Evolutionary conservation across 352 stramenopile genomes (phyloP).

Genomic region (Pythium monospermum): DNA sequence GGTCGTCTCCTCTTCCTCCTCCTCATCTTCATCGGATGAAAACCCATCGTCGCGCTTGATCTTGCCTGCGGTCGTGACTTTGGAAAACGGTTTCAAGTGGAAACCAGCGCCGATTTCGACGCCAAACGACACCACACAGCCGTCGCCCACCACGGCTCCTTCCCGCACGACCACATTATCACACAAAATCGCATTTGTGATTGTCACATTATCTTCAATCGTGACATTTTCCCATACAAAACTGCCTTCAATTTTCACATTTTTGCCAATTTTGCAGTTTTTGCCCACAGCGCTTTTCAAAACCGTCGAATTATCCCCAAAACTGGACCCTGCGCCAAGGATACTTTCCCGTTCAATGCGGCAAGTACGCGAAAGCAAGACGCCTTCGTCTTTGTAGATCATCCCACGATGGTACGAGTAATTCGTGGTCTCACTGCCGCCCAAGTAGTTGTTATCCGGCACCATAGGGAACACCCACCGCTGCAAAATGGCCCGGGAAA

Average conservation of each 20-base stretch:
- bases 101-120: conserved; percentile 81
- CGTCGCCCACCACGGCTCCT: conserved; percentile 63
- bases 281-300: conserved; percentile 63
- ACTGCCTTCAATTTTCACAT: conserved; percentile 62
- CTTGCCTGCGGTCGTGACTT: conserved; percentile 61
- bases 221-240: conserved; percentile 84
- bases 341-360: conserved; percentile 63
- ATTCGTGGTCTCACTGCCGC: conserved; percentile 41
- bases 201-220: conserved; percentile 67
- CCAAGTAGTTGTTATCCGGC: conserved; percentile 88
- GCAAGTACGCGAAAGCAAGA: conserved; percentile 65
- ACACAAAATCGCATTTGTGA: conserved; percentile 81
- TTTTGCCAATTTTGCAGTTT: conserved; percentile 64
- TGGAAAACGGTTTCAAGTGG: conserved; percentile 59
- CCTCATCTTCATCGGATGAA: conserved; percentile 55
- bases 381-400: conserved; percentile 77
- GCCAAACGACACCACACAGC: conserved; percentile 75
- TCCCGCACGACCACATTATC: conserved; percentile 73
- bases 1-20: conserved; percentile 22
- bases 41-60: conserved; percentile 71
- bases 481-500: conserved; percentile 92
- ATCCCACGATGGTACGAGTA: conserved; percentile 79
- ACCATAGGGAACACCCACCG: conserved; percentile 96
- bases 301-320: conserved; percentile 56
- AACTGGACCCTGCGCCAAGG: conserved; percentile 46